These are phyloP conservation scores for Solanum sitiens DNA, from an alignment of 257 asterid genomes.

Conservation along the genomic window DNA sequence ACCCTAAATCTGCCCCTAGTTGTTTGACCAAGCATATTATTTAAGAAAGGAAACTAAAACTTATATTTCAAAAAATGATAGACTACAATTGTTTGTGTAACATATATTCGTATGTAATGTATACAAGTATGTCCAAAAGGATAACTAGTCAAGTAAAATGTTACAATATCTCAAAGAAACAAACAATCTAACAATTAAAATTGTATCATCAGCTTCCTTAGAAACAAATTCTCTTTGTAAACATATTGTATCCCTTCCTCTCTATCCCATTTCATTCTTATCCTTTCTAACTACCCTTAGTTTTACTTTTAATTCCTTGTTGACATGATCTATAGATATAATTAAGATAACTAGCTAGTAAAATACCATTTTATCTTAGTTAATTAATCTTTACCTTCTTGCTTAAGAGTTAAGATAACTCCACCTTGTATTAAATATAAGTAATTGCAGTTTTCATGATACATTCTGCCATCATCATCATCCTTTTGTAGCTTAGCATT, in stretches of 20 bases:
- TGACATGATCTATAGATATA: not conserved
- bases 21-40: not conserved
- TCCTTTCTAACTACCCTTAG: not conserved
- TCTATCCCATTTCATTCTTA: not conserved
- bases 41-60: no score
- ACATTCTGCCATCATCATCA: not conserved
- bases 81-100: not conserved
- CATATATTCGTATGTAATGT: not conserved
- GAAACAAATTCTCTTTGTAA: no score
- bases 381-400: not conserved
- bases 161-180: no score
- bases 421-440: not conserved
- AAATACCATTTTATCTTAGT: not conserved
- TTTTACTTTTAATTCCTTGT: not conserved
- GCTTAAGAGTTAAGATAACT: not conserved
- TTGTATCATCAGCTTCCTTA: no score
- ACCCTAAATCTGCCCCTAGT: not conserved
- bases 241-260: not conserved
- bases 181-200: no score
- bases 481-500: not conserved
- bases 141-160: no score
- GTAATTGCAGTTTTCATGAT: not conserved
- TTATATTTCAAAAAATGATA: not conserved
- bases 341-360: not conserved
- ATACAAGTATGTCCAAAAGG: not conserved